A percentile compares a stretch with the other conserved stretches of the same genome.
These are phyloP conservation scores for Lomentospora prolificans DNA, from an alignment of 2,329 filamentous ascomycete genomes.

Conservation along the genomic window DNA sequence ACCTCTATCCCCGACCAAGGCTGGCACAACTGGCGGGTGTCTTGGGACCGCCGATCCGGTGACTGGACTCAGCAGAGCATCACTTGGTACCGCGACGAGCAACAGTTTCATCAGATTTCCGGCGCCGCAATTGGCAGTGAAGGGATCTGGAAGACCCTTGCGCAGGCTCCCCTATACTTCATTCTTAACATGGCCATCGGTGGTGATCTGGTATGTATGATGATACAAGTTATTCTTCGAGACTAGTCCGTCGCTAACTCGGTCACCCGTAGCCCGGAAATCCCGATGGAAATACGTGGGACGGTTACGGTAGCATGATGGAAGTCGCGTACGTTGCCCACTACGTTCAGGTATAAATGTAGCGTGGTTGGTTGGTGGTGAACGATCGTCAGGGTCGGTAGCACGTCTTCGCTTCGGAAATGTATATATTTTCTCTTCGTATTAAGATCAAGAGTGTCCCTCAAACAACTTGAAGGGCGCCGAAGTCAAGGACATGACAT, in stretches of 20 bases:
- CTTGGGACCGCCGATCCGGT: conserved; percentile 36
- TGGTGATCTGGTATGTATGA: conserved; percentile 39
- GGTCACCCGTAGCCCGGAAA: conserved; percentile 30
- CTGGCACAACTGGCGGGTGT: conserved; percentile 41
- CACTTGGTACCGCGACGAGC: conserved; percentile 38
- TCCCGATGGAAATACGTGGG: conserved; percentile 35
- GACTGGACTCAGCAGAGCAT: conserved; percentile 40
- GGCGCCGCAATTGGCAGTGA: conserved; percentile 34
- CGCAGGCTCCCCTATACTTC: conserved; percentile 39
- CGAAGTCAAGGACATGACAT: too few relatives aligned
- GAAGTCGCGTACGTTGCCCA: conserved; percentile 17
- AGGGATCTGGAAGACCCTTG: conserved; percentile 37
- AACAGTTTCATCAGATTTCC: conserved; percentile 30
- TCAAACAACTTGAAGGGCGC: too few relatives aligned
- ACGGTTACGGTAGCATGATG: conserved; percentile 23
- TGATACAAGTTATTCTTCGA: background rate
- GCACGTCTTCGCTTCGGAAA: conserved; percentile 1
- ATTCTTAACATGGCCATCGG: conserved; percentile 48
- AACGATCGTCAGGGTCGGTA: too few relatives aligned
- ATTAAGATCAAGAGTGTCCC: background rate
- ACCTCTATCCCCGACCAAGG: conserved; percentile 26
- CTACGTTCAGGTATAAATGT: conserved; percentile 10
- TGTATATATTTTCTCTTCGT: conserved; percentile 7
- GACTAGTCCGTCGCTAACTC: conserved; percentile 8
- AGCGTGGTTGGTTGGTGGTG: too few relatives aligned